Base-by-base conservation (phyloP, 2,329 filamentous ascomycete species). In the Didymosphaeria variabile region DNA sequence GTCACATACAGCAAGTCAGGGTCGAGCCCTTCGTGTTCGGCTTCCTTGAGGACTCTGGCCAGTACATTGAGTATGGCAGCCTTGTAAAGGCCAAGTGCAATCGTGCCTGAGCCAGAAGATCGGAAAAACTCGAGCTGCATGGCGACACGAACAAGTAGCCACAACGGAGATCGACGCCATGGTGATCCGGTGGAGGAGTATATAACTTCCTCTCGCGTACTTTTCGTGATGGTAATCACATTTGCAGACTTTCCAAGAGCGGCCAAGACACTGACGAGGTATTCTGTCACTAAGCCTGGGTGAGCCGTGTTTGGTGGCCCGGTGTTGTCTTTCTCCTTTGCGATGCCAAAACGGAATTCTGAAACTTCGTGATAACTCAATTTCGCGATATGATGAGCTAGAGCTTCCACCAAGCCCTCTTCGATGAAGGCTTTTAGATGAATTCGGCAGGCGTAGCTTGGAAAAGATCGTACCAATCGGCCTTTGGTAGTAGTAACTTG, bases 141-240 rank as follows among this genome's bases (percentile, higher is more conserved):
- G 0, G 79, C 70, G 0, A 87, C 84, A 0, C 86, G 83, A 2
- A 88, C 57, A 0, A 88, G 74, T 0, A 89, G 75, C 86, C 86
- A 89, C 0, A 84, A 60, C 0, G 86, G 77, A 13, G 85, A 87
- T 47, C 83, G 72, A 12, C 81, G 75, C 86, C 86, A 88, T 0
- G 83, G 83, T 0, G 55, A 45, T 0, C 61, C 61, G 15, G 61
- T 65, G 1, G 79, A 50, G 0, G 64, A 58, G 80, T 82, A 87
- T 10, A 85, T 58, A 0, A 87, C 80, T 15, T 88, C 86, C 42
- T 88, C 85, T 1, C 84, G 81, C 0, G 83, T 85, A 32, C 83
- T 77, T 60, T 88, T 89, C 46, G 63, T 74, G n/a, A 88, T 77
- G 0, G 76, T 72, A 0, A 52, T 15, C 1, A 56, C 46, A 13